phyloP scores from a whole-genome alignment of 1,284 basidiomycete species.

The Boletus smithii region DNA sequence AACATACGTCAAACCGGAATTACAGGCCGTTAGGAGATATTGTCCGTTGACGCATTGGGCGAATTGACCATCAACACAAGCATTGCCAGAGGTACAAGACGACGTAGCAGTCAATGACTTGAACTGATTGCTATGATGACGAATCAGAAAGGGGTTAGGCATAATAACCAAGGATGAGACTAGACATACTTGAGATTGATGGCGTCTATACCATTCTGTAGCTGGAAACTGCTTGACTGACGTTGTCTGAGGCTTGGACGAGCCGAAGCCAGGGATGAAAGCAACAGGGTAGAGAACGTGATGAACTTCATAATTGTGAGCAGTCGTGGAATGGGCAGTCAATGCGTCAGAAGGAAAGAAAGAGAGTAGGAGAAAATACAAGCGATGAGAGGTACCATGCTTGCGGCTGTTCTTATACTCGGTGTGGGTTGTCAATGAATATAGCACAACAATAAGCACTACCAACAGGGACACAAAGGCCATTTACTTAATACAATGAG shows the following conservation, averaged over 20 bases:
- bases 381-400: no score
- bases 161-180: neutral
- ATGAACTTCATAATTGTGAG: slow-evolving; percentile 27
- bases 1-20: slow-evolving; percentile 42
- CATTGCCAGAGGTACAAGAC: slow-evolving; percentile 45
- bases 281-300: slow-evolving; percentile 36
- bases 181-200: slow-evolving; percentile 48
- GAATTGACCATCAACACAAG: slow-evolving; percentile 45
- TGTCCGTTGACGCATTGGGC: slow-evolving; percentile 51
- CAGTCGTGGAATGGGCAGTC: slow-evolving; percentile 26
- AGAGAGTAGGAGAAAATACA: slow-evolving; percentile 5
- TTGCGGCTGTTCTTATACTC: no score
- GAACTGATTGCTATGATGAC: slow-evolving; percentile 43
- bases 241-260: slow-evolving; percentile 37
- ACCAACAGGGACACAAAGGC: no score
- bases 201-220: slow-evolving; percentile 53
- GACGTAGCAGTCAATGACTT: slow-evolving; percentile 39
- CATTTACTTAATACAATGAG: no score
- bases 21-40: slow-evolving; percentile 44
- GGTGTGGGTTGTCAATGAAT: neutral
- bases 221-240: slow-evolving; percentile 37
- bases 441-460: no score
- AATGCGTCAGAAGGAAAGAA: slow-evolving; percentile 20
- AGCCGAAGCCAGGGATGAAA: slow-evolving; percentile 40
- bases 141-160: slow-evolving; percentile 6